These are phyloP conservation scores for Solanum hybrid DNA, from an alignment of 305 asterid species.

Conservation along the genomic window DNA sequence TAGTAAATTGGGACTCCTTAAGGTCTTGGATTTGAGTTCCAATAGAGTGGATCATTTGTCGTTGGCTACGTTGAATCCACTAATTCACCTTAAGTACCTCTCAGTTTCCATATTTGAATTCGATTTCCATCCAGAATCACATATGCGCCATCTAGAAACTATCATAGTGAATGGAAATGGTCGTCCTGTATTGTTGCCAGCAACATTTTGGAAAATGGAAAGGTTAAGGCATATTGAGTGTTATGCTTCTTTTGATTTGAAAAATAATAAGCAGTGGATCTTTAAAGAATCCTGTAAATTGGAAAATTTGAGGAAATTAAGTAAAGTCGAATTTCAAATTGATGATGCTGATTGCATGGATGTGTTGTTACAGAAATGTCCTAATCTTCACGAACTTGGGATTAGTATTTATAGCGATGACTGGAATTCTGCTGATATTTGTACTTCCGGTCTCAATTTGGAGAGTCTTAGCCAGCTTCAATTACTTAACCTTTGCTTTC, in stretches of 20 bases:
- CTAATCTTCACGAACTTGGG: background rate
- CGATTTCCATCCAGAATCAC: background rate
- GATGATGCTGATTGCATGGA: background rate
- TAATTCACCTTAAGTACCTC: background rate
- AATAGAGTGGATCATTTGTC: background rate
- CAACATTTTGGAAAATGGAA: background rate
- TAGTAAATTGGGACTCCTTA: background rate
- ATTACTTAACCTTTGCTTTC: background rate
- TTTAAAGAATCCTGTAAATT: background rate
- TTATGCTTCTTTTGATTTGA: background rate
- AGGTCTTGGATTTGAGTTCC: background rate
- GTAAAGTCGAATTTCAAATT: background rate
- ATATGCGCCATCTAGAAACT: background rate
- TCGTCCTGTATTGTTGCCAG: background rate
- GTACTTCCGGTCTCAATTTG: background rate
- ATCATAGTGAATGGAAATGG: background rate
- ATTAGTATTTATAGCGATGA: background rate
- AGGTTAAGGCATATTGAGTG: background rate
- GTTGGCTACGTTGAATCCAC: background rate
- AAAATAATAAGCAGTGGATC: background rate
- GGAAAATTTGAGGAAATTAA: background rate
- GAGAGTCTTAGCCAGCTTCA: background rate
- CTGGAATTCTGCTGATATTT: background rate
- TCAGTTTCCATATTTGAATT: background rate
- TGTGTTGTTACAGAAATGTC: background rate